Base-by-base conservation (phyloP, 805 yeast species). In the Starmerella potacharoeniae region DNA sequence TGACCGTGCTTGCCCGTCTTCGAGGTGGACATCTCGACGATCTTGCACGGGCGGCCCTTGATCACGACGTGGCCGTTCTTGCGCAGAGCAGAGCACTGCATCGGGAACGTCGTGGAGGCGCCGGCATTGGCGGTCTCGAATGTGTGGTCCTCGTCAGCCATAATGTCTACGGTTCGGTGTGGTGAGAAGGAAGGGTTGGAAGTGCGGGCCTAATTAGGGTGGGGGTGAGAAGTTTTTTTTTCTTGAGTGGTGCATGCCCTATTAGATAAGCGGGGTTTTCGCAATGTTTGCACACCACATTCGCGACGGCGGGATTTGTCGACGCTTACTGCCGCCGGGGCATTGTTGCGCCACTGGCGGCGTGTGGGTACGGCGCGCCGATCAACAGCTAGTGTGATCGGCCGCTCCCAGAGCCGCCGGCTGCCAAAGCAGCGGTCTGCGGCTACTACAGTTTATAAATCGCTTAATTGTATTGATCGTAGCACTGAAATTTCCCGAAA, bases 1-100 rank as follows among this genome's bases (percentile, higher is more conserved):
- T 93, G 98, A 81, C 98, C 98, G 86, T 93, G 98, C 97, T 93
- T 93, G 80, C 98, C 98, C 69, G 98, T 93, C 86, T 93, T 93
- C 72, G 98, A 93, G 73, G 98, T 93, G 62, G 98, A 93, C 98
- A 93, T 93, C 76, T 93, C 98, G 70, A 93, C 95, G 77, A 93
- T 93, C 84, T 93, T 93, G 83, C 97, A 93, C 75, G 98, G 98
- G 83, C 98, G 95, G 72, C 87, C 81, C 82, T 93, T 93, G 80
- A 91, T 93, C 69, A 84, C 95, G 74, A 93, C 98, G 84, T 87
- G 95, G 73, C 98, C 98, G 82, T 82, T 86, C 95, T 93, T 93
- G 84, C 98, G 90, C 78, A 93, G 88, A 67, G 98, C 96, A 71
- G 97, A 93, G 86, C 98, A 91, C 84, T 91, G 98, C 82, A 84